Percentiles rank a stretch among this genome's conserved stretches.
Evolutionary conservation across 306 rosid genomes (phyloP).

Genomic region (Prunus dulcis): DNA sequence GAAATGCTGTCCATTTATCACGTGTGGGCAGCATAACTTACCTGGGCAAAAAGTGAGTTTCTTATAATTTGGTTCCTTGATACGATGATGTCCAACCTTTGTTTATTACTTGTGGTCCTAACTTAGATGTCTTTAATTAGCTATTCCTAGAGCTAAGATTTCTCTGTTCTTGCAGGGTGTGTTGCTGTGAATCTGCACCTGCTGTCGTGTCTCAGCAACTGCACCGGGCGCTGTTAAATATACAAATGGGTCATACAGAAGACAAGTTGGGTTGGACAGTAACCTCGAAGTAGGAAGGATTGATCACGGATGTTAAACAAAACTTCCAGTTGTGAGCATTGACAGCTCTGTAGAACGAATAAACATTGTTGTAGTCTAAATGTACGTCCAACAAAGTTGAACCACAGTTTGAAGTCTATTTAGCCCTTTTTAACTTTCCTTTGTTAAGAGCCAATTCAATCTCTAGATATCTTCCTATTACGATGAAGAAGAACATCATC

Average conservation of each 20-base stretch:
- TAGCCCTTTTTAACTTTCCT: neutral
- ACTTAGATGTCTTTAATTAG: neutral
- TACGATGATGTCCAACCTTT: no score
- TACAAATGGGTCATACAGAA: constrained; percentile 11
- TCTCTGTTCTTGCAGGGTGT: neutral
- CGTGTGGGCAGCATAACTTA: constrained; percentile 18
- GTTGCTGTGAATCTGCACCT: neutral
- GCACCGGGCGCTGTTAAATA: constrained; percentile 6
- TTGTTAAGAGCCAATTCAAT: no score
- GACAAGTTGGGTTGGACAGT: constrained; percentile 16
- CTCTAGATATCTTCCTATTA: no score
- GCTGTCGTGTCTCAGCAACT: constrained; percentile 9
- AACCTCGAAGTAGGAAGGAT: neutral
- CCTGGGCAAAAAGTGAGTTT: neutral
- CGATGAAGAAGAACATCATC: no score
- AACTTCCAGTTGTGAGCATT: neutral
- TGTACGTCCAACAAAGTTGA: neutral
- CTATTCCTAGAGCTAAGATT: neutral
- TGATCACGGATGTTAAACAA: neutral
- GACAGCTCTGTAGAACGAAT: neutral
- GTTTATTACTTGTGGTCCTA: neutral
- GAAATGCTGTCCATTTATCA: constrained; percentile 8
- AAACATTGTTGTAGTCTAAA: neutral
- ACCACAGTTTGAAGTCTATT: neutral
- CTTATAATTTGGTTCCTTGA: neutral